Percentiles rank a stretch among this genome's conserved stretches.
Conservation (phyloP, 176 grass and related monocot genomes). For the Cocos nucifera region DNA sequence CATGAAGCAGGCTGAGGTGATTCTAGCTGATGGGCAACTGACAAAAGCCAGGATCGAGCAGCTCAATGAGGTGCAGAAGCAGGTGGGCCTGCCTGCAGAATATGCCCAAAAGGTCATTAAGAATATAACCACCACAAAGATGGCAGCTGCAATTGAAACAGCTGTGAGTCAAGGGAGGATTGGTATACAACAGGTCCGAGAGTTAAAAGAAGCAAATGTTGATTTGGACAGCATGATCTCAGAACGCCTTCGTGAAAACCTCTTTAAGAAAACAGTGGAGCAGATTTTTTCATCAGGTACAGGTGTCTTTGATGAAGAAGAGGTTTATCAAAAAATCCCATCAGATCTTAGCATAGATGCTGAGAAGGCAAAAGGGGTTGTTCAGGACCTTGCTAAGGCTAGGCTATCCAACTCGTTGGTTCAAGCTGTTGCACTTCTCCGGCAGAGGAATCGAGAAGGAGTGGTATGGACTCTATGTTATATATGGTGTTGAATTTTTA, state of each 20-base stretch:
- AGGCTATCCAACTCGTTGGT: conserved; percentile 68
- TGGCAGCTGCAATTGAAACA: conserved; percentile 70
- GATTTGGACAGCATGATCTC: conserved; percentile 65
- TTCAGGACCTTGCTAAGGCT: conserved; percentile 59
- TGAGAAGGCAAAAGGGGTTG: conserved; percentile 69
- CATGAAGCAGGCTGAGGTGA: conserved; percentile 86
- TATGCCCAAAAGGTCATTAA: conserved; percentile 97
- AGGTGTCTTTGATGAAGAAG: conserved; percentile 74
- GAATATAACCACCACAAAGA: conserved; percentile 79
- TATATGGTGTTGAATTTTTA: conserved; percentile 1
- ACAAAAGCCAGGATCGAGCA: conserved; percentile 81
- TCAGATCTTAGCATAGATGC: conserved; percentile 68
- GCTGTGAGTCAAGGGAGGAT: conserved; percentile 76
- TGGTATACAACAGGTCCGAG: conserved; percentile 65
- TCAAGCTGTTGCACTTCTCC: conserved; percentile 68
- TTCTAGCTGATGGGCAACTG: conserved; percentile 92
- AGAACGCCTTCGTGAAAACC: conserved; percentile 62
- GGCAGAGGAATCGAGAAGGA: conserved; percentile 68
- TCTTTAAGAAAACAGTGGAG: conserved; percentile 70
- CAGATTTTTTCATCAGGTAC: conserved; percentile 82
- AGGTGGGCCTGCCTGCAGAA: conserved; percentile 72
- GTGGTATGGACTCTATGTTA: conserved; percentile 49
- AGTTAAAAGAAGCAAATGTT: conserved; percentile 69
- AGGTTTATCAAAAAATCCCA: conserved; percentile 69
- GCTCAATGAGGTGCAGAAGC: conserved; percentile 77